phyloP scores from a whole-genome alignment of 1,284 basidiomycete genomes.

The Ceratobasidium theobromae region DNA sequence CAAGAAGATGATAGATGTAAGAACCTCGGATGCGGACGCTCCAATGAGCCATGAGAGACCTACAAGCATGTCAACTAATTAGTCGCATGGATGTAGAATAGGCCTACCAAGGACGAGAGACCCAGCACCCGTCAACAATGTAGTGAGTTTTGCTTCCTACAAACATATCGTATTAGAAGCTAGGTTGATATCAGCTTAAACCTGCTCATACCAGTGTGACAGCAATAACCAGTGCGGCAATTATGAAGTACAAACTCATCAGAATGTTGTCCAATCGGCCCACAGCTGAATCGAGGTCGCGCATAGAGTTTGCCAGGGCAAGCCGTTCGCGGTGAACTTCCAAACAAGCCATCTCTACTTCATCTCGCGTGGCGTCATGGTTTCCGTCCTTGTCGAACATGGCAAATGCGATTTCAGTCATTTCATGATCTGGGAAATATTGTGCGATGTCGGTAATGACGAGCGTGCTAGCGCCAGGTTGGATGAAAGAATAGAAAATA shows the following conservation, averaged over 20 bases:
- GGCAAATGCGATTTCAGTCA: conserved; percentile 64
- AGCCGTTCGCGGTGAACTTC: conserved; percentile 77
- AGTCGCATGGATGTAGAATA: conserved; percentile 1
- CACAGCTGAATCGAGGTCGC: conserved; percentile 87
- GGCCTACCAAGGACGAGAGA: conserved; percentile 73
- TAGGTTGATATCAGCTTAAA: neutral
- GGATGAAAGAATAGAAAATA: conserved; percentile 84
- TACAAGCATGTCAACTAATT: conserved; percentile 37
- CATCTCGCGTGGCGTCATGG: conserved; percentile 74
- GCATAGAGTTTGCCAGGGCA: conserved; percentile 84
- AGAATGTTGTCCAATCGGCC: conserved; percentile 75
- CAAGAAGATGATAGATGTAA: conserved; percentile 80
- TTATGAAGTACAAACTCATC: conserved; percentile 63
- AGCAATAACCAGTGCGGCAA: conserved; percentile 73
- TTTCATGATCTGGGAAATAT: conserved; percentile 70
- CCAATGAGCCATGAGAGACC: conserved; percentile 90
- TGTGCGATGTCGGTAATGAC: conserved; percentile 70
- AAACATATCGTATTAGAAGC: conserved; percentile 31
- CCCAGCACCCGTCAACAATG: conserved; percentile 77
- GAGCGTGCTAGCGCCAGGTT: conserved; percentile 60
- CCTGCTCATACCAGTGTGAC: conserved; percentile 66
- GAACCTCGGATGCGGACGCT: conserved; percentile 52
- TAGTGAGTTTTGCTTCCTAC: conserved; percentile 68
- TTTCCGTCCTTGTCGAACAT: conserved; percentile 86
- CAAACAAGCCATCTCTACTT: conserved; percentile 72